These are phyloP conservation scores for Ceratocystis eucalypticola DNA, from an alignment of 2,329 filamentous ascomycete genomes.

Conservation along the genomic window DNA sequence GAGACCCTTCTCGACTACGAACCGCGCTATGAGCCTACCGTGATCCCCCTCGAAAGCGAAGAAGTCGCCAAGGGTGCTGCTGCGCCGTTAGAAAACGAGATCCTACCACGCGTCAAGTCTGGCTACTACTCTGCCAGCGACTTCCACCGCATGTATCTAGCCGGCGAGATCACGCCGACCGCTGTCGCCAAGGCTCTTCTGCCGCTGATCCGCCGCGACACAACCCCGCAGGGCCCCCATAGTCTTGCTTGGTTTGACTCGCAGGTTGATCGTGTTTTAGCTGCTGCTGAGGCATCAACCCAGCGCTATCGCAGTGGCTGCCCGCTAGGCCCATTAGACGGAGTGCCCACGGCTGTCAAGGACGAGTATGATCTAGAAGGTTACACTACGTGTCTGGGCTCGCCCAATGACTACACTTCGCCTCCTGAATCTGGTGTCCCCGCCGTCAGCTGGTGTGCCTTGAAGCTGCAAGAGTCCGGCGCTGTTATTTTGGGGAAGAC, in stretches of 20 bases:
- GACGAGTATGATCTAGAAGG: constrained; percentile 66
- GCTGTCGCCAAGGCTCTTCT: constrained; percentile 35
- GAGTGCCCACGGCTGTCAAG: constrained; percentile 61
- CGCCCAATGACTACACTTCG: constrained; percentile 45
- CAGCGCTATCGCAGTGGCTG: constrained; percentile 38
- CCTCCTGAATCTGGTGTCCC: constrained; percentile 27
- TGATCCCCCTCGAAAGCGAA: constrained; percentile 32
- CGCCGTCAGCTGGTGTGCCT: constrained; percentile 55
- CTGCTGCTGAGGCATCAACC: constrained; percentile 34
- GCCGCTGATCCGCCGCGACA: constrained; percentile 33
- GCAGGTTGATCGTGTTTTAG: constrained; percentile 30
- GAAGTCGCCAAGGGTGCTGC: constrained; percentile 8
- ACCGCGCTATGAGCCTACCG: constrained; percentile 34
- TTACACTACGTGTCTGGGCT: constrained; percentile 53
- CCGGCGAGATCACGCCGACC: constrained; percentile 33
- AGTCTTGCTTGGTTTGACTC: constrained; percentile 34
- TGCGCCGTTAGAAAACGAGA: neutral
- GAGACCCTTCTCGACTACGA: constrained; percentile 38
- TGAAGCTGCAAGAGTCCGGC: constrained; percentile 55
- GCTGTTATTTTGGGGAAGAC: constrained; percentile 59
- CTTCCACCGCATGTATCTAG: constrained; percentile 33
- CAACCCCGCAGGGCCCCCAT: constrained; percentile 28
- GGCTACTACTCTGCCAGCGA: constrained; percentile 31
- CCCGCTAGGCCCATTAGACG: constrained; percentile 52
- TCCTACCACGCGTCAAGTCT: constrained; percentile 12